Base-by-base conservation (phyloP, 2,329 filamentous ascomycete species). In the Talaromyces marneffei region DNA sequence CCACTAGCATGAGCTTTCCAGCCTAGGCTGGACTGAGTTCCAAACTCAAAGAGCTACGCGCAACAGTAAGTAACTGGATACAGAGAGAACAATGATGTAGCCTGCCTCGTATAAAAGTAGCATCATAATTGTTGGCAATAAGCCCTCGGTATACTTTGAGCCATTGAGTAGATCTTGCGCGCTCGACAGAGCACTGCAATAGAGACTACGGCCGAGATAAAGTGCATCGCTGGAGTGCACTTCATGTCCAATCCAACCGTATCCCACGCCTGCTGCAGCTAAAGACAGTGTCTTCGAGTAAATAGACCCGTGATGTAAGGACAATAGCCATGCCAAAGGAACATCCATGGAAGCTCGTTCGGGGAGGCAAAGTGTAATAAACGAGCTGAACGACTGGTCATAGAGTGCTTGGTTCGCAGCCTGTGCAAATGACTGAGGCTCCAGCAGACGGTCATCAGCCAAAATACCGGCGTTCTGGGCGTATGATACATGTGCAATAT, bases 201-300 rank as follows among this genome's bases (percentile, higher is more conserved):
- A 61, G 31, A 61, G 50, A 7, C 37, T 56, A 8, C 29, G 59
- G 40, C 59, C 42, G 25, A 40, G 31, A 10, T 61, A 37, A 5
- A 42, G 39, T 12, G 52, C 52, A 56, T 61, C 50, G 0, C 9
- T 10, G 9, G 25, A 53, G 25, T 40, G 27, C 37, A 48, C 39
- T 18, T 55, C 52, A 56, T 56, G 59, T 39, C 52, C 59, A 23
- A 61, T 56, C 59, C 59, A 61, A 27, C 59, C 59, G 16, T 56
- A 56, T 20, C 59, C 53, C n/a, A 61, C 29, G n/a, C 50, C 31
- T 16, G 59, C 50, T 20, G 52, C 39, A 29, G 59, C 50, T 31
- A 61, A 23, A 4, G 52, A 31, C 10, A 61, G 16, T 14, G 29
- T 23, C 5, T 46, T 29, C 20, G 59, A 55, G 20, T 14, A 46